Percentiles rank a stretch among this genome's conserved stretches.
Evolutionary conservation across 129 eudicot genomes (phyloP).

Genomic region (Escallonia herrerae): DNA sequence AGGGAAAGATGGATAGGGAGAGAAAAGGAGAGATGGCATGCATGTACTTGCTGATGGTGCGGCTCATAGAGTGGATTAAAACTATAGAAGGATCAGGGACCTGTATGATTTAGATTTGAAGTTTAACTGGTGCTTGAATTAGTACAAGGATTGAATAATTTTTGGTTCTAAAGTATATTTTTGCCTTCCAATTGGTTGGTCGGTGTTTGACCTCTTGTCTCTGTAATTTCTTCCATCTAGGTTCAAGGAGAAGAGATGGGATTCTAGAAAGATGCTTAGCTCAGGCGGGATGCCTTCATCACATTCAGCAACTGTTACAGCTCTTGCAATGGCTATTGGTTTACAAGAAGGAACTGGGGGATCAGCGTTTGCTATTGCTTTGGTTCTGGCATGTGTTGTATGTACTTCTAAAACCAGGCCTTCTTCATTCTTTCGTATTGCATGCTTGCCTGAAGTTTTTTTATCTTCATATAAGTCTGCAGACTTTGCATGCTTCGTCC

Average conservation of each 20-base stretch:
- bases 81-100: too few relatives aligned
- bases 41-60: too few relatives aligned
- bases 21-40: too few relatives aligned
- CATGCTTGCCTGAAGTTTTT: slow-evolving; percentile 9
- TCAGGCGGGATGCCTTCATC: slow-evolving; percentile 98
- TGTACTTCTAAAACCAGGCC: slow-evolving; percentile 43
- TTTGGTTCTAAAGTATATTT: not conserved
- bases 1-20: too few relatives aligned
- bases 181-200: not conserved
- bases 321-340: slow-evolving; percentile 74
- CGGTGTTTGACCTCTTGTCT: not conserved
- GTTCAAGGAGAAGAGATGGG: slow-evolving; percentile 90
- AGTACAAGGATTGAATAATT: not conserved
- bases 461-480: not conserved
- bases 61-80: too few relatives aligned
- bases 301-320: slow-evolving; percentile 89
- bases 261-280: slow-evolving; percentile 71
- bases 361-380: slow-evolving; percentile 73
- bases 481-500: too few relatives aligned
- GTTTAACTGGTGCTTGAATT: not conserved
- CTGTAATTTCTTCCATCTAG: slow-evolving; percentile 25
- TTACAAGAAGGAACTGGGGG: slow-evolving; percentile 65
- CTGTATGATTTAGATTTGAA: too few relatives aligned
- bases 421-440: slow-evolving; percentile 28
- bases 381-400: slow-evolving; percentile 89